A percentile compares a stretch with the other conserved stretches of the same genome.
These are phyloP conservation scores for Sanguinoderma infundibulare DNA, from an alignment of 1,284 basidiomycete genomes.

Conservation along the genomic window DNA sequence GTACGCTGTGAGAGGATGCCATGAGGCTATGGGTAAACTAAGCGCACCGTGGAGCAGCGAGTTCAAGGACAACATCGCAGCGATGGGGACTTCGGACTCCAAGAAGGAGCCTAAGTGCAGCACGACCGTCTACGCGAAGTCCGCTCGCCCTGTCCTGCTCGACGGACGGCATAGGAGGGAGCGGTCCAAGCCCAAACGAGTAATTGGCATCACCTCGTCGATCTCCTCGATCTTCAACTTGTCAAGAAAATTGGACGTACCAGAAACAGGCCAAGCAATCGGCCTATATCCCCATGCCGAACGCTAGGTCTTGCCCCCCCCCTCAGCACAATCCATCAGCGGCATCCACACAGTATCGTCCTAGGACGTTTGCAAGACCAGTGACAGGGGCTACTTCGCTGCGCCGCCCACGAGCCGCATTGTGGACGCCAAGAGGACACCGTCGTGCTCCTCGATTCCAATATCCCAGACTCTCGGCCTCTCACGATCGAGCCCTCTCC, in stretches of 20 bases:
- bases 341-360: constrained; percentile 71
- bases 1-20: constrained; percentile 25
- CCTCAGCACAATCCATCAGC: constrained; percentile 60
- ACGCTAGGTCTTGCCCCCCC: constrained; percentile 49
- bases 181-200: constrained; percentile 64
- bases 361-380: constrained; percentile 65
- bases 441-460: constrained; percentile 31
- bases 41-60: constrained; percentile 72
- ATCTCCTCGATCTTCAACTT: not conserved
- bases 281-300: constrained; percentile 47
- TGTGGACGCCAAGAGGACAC: constrained; percentile 36
- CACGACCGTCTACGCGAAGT: constrained; percentile 88
- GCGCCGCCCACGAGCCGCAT: constrained; percentile 55
- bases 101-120: constrained; percentile 63
- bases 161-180: constrained; percentile 88
- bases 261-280: constrained; percentile 63
- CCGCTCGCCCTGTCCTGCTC: constrained; percentile 89
- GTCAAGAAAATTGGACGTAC: constrained; percentile 40
- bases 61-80: constrained; percentile 89
- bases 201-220: constrained; percentile 41
- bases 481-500: constrained; percentile 1
- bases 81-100: constrained; percentile 68
- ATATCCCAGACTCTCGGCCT: not conserved
- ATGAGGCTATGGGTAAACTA: constrained; percentile 63
- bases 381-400: constrained; percentile 46